phyloP scores from a whole-genome alignment of 805 yeast genomes.

The Danielia reshetovae region DNA sequence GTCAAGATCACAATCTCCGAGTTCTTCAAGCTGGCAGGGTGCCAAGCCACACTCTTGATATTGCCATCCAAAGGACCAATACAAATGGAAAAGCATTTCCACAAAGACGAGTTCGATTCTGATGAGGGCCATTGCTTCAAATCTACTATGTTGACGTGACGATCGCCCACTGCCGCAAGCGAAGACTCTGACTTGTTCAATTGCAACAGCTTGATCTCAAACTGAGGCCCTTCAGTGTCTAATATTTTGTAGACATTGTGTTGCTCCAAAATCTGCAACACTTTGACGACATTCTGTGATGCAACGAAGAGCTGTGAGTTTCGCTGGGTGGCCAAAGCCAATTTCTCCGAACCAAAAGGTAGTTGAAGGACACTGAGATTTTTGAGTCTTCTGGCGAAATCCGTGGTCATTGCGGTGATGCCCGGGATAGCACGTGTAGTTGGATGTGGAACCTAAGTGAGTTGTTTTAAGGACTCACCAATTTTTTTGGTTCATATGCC shows the following conservation, averaged over 20 bases:
- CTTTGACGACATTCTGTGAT: conserved; percentile 9
- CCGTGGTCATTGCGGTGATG: no score
- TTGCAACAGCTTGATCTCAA: conserved; percentile 5
- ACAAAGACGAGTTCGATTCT: conserved; percentile 2
- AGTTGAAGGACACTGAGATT: no score
- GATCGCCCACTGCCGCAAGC: conserved; percentile 12
- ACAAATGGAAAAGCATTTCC: conserved; percentile 4
- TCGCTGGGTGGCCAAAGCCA: not conserved
- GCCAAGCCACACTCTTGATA: conserved; percentile 12
- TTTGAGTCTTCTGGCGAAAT: no score
- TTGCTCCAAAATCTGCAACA: conserved; percentile 5
- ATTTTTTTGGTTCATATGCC: no score
- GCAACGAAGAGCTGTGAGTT: conserved; percentile 10
- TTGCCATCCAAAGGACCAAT: not conserved
- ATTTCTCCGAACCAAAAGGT: no score
- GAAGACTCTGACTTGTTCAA: conserved; percentile 9
- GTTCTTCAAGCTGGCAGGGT: conserved; percentile 12
- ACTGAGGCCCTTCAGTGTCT: not conserved
- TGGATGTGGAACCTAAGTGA: no score
- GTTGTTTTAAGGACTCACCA: no score
- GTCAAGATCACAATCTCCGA: conserved; percentile 14
- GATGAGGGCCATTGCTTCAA: conserved; percentile 4
- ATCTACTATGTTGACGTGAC: conserved; percentile 6
- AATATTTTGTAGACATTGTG: conserved; percentile 6
- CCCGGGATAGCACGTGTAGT: no score